phyloP scores from a whole-genome alignment of 176 grass and related monocot species.

The Elaeis guineensis region DNA sequence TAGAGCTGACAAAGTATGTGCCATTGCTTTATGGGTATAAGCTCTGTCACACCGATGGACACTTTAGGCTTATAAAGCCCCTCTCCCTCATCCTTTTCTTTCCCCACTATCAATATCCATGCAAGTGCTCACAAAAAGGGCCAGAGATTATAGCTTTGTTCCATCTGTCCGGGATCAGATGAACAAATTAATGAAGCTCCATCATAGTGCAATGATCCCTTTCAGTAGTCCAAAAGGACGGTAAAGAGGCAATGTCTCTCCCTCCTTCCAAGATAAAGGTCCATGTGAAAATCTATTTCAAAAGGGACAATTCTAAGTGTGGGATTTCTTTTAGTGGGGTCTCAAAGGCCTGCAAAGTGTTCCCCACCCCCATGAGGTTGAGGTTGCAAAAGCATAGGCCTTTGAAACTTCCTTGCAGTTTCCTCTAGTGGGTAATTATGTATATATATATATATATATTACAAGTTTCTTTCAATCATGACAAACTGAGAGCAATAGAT shows the following conservation, averaged over 20 bases:
- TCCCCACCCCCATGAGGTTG: background rate
- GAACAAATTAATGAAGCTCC: slow-evolving; percentile 5
- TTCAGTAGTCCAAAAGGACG: background rate
- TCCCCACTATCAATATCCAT: slow-evolving; percentile 26
- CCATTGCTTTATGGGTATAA: slow-evolving; percentile 29
- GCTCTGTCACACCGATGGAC: slow-evolving; percentile 29
- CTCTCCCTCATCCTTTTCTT: slow-evolving; percentile 23
- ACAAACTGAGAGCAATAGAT: too few relatives aligned
- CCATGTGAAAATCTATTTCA: background rate
- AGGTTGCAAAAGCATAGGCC: background rate
- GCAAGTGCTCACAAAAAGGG: slow-evolving; percentile 32
- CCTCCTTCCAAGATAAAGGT: background rate
- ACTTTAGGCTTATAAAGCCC: slow-evolving; percentile 12
- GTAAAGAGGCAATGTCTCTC: background rate
- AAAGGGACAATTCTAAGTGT: background rate
- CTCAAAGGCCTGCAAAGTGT: background rate
- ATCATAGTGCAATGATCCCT: background rate
- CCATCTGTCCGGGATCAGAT: slow-evolving; percentile 31
- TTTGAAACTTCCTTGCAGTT: slow-evolving; percentile 1
- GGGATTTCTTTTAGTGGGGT: background rate
- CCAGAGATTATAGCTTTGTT: slow-evolving; percentile 20
- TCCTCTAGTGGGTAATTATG: background rate
- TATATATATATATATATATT: too few relatives aligned
- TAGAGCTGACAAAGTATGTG: slow-evolving; percentile 19
- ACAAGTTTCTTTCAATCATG: too few relatives aligned